Base-by-base conservation (phyloP, 2,329 filamentous ascomycete genomes). In the Diaporthe batatas region DNA sequence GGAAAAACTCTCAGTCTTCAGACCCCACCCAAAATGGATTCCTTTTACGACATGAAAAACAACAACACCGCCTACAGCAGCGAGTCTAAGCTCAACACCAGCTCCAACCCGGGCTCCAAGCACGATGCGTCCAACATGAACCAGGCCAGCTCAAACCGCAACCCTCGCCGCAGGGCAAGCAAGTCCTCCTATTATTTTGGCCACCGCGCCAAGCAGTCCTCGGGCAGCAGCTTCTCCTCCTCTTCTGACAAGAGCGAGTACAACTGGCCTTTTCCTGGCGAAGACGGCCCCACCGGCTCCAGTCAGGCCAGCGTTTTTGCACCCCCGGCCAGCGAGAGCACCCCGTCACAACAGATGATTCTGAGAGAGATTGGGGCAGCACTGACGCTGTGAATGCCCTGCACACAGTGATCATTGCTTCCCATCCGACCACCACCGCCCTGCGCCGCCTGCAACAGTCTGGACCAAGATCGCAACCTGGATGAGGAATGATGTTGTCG, bases 1-100 rank as follows among this genome's bases (percentile, higher is more conserved):
- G 23, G 2, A 51, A 51, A 59, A 53, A 53, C 44, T 25, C 51
- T 67, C 47, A 67, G 47, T 51, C 62, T 25, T 36, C 4, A 32
- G n/a, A 70, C 68, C 55, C 51, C 54, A 70, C 55, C 25, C 68
- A 70, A 23, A 25, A 70, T 70, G 68, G 54, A 70, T 51, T 70
- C 68, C 11, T 62, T 70, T 58, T 62, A 32, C 53, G 34, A 34
- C 44, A 69, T 57, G 53, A 57, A 55, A 21, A 70, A 23, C 44
- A 62, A 25, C 55, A 69, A 49, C 67, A 57, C 67, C 44, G 44
- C 44, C 67, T 69, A 47, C 53, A 49, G 29, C 67, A 58, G 44
- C 34, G 53, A 57, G 25, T 25, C 42, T 29, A 58, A 57, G 53
- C 54, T 69, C 67, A 49, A 36, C 67, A 18, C 2, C 29, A 47